Evolutionary conservation across 139 green algal genomes (phyloP).

Genomic region (Coccomyxa sp.): DNA sequence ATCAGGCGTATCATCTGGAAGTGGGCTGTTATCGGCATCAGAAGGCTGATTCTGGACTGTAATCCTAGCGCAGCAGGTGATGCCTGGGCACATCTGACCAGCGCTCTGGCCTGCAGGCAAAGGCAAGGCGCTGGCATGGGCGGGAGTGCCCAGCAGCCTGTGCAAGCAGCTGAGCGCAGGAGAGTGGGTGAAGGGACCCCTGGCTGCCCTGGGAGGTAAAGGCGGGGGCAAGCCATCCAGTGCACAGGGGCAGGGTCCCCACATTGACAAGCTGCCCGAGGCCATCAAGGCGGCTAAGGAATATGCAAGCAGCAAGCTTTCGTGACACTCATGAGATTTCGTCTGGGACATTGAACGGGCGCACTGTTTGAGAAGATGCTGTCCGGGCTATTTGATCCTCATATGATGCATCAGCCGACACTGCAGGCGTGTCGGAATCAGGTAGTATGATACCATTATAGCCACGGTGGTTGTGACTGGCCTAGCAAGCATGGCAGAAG

Average conservation of each 20-base stretch:
- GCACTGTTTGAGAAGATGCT: no score
- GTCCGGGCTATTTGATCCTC: no score
- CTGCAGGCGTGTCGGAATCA: no score
- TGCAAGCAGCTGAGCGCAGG: slow-evolving; percentile 60
- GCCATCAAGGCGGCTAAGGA: slow-evolving; percentile 17
- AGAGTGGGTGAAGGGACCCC: slow-evolving; percentile 64
- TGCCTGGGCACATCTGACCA: no score
- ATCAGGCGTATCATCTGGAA: not conserved
- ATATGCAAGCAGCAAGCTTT: slow-evolving; percentile 3
- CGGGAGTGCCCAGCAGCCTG: slow-evolving; percentile 66
- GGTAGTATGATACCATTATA: no score
- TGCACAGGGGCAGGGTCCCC: slow-evolving; percentile 77
- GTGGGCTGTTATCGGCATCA: not conserved
- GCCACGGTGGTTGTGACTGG: no score
- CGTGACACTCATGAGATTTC: not conserved
- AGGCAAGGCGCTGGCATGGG: slow-evolving; percentile 56
- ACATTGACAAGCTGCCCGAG: slow-evolving; percentile 14
- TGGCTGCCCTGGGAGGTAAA: slow-evolving; percentile 78
- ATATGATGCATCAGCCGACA: no score
- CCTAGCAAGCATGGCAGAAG: no score
- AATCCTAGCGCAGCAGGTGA: no score
- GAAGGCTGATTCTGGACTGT: no score
- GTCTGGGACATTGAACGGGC: no score
- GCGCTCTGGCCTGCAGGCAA: slow-evolving; percentile 17
- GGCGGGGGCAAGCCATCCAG: slow-evolving; percentile 81